Evolutionary conservation across 2,329 filamentous ascomycete species (phyloP).

Genomic region (Cladosporium sp.): DNA sequence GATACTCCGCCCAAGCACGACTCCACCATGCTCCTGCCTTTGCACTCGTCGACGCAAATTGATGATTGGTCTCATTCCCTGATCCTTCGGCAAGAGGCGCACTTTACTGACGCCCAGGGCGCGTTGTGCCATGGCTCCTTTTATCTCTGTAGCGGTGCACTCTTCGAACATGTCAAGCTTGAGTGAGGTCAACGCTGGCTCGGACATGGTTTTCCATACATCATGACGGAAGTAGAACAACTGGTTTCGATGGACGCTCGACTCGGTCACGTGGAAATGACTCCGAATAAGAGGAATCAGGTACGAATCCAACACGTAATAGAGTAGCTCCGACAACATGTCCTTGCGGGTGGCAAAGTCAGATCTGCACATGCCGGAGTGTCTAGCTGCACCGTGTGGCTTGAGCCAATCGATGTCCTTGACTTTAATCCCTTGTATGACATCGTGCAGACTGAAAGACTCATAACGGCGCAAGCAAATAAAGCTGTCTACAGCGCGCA

Average conservation of each 20-base stretch:
- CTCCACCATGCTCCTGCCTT: conserved; percentile 53
- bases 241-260: conserved; percentile 72
- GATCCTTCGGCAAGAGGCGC: conserved; percentile 77
- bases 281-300: conserved; percentile 81
- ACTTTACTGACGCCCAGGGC: conserved; percentile 75
- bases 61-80: conserved; percentile 77
- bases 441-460: conserved; percentile 73
- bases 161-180: conserved; percentile 78
- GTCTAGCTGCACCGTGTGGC: conserved; percentile 48
- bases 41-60: conserved; percentile 72
- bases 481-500: conserved; percentile 74
- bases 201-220: conserved; percentile 75
- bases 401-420: conserved; percentile 55
- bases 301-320: conserved; percentile 90
- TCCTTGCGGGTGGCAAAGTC: conserved; percentile 76
- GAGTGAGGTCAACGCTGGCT: conserved; percentile 68
- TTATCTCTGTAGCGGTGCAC: conserved; percentile 59
- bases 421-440: conserved; percentile 68
- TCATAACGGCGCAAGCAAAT: conserved; percentile 78
- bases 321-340: conserved; percentile 80
- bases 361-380: conserved; percentile 63
- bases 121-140: conserved; percentile 60
- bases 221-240: conserved; percentile 96
- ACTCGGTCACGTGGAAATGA: conserved; percentile 95
- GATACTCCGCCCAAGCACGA: conserved; percentile 62